Evolutionary conservation across 2,329 filamentous ascomycete species (phyloP).

Genomic region (Ophiostoma triangulosporum): DNA sequence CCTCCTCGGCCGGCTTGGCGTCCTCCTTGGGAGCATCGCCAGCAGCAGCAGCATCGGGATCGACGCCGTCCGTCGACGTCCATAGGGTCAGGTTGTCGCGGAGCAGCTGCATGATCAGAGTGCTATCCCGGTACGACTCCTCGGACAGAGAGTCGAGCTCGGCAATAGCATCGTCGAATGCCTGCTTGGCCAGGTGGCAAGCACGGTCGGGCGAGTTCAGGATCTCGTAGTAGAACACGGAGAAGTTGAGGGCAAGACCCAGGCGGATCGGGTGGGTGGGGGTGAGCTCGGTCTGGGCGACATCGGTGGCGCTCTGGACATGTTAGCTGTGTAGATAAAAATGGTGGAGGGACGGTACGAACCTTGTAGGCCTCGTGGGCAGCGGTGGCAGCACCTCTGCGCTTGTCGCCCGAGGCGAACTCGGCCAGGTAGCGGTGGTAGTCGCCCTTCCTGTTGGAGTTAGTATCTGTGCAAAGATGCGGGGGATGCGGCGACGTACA

Average conservation of each 20-base stretch:
- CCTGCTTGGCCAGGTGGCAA: conserved; percentile 94
- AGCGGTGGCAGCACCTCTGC: conserved; percentile 86
- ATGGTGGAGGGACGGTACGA: neutral
- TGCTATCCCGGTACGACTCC: conserved; percentile 98
- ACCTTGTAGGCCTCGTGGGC: conserved; percentile 96
- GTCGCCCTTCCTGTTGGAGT: conserved; percentile 74
- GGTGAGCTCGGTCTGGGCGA: conserved; percentile 76
- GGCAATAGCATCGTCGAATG: conserved; percentile 92
- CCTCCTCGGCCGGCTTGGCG: conserved; percentile 24
- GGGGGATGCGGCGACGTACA: conserved; percentile 37
- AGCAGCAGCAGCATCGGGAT: conserved; percentile 44
- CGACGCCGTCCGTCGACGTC: conserved; percentile 84
- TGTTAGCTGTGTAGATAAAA: neutral
- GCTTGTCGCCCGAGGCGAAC: conserved; percentile 87
- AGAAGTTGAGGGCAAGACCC: conserved; percentile 68
- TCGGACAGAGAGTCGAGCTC: conserved; percentile 96
- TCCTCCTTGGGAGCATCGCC: conserved; percentile 31
- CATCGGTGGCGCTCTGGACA: conserved; percentile 72
- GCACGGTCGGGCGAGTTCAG: conserved; percentile 96
- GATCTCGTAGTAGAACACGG: conserved; percentile 54
- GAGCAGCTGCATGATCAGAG: conserved; percentile 97
- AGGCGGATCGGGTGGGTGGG: conserved; percentile 90
- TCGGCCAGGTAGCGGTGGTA: conserved; percentile 98
- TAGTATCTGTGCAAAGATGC: neutral
- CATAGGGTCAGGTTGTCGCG: conserved; percentile 96